These are phyloP conservation scores for Rhodotorula sp. DNA, from an alignment of 1,284 basidiomycete genomes.

Conservation along the genomic window DNA sequence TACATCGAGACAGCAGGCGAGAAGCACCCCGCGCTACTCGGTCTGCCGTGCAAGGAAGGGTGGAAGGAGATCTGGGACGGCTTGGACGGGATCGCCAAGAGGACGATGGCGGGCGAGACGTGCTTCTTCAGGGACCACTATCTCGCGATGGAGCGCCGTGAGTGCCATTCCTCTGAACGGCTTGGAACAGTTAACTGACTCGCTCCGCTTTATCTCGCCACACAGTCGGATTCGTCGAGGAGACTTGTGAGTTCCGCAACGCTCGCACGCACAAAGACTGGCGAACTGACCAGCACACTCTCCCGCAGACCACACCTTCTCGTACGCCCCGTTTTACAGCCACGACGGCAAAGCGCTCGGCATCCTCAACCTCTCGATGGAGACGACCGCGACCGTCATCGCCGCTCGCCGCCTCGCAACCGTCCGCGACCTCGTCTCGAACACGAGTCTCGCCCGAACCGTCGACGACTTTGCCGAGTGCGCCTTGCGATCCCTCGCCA, in stretches of 20 bases:
- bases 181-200: no score
- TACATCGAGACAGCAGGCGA: constrained; percentile 31
- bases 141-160: constrained; percentile 25
- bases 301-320: constrained; percentile 35
- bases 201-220: background rate
- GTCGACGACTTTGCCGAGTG: constrained; percentile 31
- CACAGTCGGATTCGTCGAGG: constrained; percentile 22
- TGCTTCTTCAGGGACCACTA: constrained; percentile 33
- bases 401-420: constrained; percentile 36
- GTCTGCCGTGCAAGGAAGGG: constrained; percentile 30
- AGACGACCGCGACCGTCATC: constrained; percentile 38
- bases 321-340: constrained; percentile 33
- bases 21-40: constrained; percentile 40
- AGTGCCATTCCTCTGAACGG: background rate
- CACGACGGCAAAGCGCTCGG: constrained; percentile 23
- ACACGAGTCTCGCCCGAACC: constrained; percentile 34
- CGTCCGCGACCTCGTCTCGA: constrained; percentile 37
- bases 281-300: no score
- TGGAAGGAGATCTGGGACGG: constrained; percentile 41
- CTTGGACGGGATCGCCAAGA: constrained; percentile 24
- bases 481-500: constrained; percentile 20
- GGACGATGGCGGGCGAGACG: constrained; percentile 27
- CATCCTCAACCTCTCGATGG: constrained; percentile 35
- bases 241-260: constrained; percentile 17
- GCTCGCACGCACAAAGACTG: no score